Evolutionary conservation across 1,284 basidiomycete species (phyloP).

Genomic region (Melampsora larici-populina): DNA sequence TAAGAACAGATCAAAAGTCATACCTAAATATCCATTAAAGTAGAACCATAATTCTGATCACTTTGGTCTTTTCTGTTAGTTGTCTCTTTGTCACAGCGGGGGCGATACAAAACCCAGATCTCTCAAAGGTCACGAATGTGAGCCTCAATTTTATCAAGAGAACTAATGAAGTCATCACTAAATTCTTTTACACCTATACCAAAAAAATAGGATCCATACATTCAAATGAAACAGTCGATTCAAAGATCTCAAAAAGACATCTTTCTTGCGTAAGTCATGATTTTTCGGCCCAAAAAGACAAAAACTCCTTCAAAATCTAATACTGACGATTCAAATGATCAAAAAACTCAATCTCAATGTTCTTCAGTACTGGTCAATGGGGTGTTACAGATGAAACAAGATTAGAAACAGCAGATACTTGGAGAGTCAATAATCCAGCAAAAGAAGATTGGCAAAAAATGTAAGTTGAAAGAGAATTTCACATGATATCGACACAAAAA

Average conservation of each 20-base stretch:
- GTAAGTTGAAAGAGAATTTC: constrained; percentile 7
- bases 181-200: not conserved
- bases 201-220: constrained; percentile 12
- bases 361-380: constrained; percentile 33
- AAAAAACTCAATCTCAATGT: not conserved
- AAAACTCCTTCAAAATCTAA: not conserved
- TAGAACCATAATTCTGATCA: not conserved
- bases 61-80: not conserved
- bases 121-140: constrained; percentile 7
- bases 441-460: constrained; percentile 21
- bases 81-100: constrained; percentile 11
- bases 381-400: constrained; percentile 3
- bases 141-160: not conserved
- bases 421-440: constrained; percentile 22
- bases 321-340: not conserved
- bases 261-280: constrained; percentile 17
- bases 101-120: constrained; percentile 3
- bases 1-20: not conserved
- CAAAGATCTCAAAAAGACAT: not conserved
- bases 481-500: not conserved
- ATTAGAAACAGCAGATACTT: constrained; percentile 10
- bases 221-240: constrained; percentile 23
- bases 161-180: not conserved
- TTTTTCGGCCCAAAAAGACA: not conserved
- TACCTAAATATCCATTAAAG: not conserved